Evolutionary conservation across 2,329 filamentous ascomycete genomes (phyloP).

Genomic region (Diaporthe ilicicola): DNA sequence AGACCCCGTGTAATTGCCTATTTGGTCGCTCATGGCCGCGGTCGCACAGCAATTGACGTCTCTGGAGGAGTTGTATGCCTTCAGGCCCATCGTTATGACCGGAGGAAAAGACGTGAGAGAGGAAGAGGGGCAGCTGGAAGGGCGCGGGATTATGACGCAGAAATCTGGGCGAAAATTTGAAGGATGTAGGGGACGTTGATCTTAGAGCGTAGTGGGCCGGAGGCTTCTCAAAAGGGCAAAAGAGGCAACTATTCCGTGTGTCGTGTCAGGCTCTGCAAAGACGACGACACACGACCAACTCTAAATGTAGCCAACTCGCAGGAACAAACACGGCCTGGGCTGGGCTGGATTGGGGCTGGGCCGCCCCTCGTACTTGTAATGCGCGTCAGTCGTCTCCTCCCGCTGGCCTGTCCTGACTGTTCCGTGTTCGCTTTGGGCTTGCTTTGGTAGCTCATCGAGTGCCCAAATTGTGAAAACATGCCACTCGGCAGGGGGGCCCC

Average conservation of each 20-base stretch:
- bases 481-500: slow-evolving; percentile 16
- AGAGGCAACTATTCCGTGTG: slow-evolving; percentile 32
- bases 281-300: slow-evolving; percentile 19
- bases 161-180: slow-evolving; percentile 11
- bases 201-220: slow-evolving; percentile 25
- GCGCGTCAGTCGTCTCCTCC: neutral
- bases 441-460: slow-evolving; percentile 16
- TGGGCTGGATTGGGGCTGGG: neutral
- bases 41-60: slow-evolving; percentile 10
- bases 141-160: neutral
- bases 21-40: slow-evolving; percentile 21
- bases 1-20: slow-evolving; percentile 8
- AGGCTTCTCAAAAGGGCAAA: slow-evolving; percentile 32
- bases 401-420: neutral
- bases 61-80: slow-evolving; percentile 8
- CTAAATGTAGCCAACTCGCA: neutral
- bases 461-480: slow-evolving; percentile 19
- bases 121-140: neutral
- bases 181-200: slow-evolving; percentile 25
- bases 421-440: neutral
- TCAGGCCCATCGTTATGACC: slow-evolving; percentile 27
- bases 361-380: slow-evolving; percentile 17
- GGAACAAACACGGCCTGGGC: neutral
- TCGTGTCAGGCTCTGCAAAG: slow-evolving; percentile 21
- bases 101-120: neutral